Conservation (phyloP, 73 alveolate genomes). For the Tetrahymena elliotti region DNA sequence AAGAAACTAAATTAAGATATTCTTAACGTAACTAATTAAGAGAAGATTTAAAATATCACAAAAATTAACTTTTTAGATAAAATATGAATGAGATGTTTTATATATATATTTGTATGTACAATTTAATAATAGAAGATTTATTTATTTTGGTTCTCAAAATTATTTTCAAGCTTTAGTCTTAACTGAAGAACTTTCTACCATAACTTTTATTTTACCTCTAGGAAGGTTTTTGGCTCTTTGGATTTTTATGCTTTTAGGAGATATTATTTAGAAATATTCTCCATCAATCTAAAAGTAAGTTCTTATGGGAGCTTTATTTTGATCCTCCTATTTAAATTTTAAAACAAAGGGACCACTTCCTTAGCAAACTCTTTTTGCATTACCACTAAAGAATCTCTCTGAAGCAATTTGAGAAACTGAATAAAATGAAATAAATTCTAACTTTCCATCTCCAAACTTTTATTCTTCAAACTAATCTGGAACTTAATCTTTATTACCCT, state of each 20-base stretch:
- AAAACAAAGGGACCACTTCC: conserved; percentile 52
- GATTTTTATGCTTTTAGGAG: not conserved
- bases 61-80: too few relatives aligned
- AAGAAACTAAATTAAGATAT: too few relatives aligned
- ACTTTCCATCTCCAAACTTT: conserved; percentile 54
- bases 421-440: conserved; percentile 55
- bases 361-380: conserved; percentile 51
- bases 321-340: conserved; percentile 22
- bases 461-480: conserved; percentile 1
- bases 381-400: conserved; percentile 40
- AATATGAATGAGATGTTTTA: not conserved
- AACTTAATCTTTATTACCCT: not conserved
- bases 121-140: too few relatives aligned
- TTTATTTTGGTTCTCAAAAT: not conserved
- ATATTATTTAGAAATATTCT: conserved; percentile 41
- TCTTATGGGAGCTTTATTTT: conserved; percentile 11
- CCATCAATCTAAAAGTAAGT: conserved; percentile 71
- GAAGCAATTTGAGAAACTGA: conserved; percentile 40
- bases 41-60: too few relatives aligned
- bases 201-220: not conserved
- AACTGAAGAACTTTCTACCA: not conserved
- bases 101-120: too few relatives aligned
- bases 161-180: not conserved
- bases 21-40: too few relatives aligned
- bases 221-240: not conserved